Percentiles rank a stretch among this genome's conserved stretches.
phyloP scores from a whole-genome alignment of 1,139 yeast species.

The Nakaseomyces sp. region DNA sequence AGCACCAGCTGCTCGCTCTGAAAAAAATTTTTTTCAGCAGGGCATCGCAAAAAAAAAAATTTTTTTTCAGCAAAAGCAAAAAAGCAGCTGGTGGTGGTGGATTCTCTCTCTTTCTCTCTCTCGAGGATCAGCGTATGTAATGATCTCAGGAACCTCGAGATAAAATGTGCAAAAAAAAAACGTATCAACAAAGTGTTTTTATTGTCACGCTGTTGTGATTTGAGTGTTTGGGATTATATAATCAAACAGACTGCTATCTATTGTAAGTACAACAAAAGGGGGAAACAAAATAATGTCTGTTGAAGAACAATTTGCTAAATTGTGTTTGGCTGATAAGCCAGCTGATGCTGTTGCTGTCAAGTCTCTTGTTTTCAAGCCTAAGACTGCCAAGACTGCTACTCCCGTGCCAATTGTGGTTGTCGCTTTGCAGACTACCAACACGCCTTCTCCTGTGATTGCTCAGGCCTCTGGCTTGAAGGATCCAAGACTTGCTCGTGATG shows the following conservation, averaged over 20 bases:
- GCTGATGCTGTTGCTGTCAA: constrained; percentile 45
- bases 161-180: too few relatives aligned
- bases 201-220: too few relatives aligned
- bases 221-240: too few relatives aligned
- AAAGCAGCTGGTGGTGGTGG: too few relatives aligned
- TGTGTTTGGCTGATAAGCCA: constrained; percentile 42
- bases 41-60: too few relatives aligned
- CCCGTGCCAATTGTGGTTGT: constrained; percentile 77
- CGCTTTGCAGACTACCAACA: constrained; percentile 61
- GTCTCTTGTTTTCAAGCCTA: constrained; percentile 81
- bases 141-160: constrained; percentile 1
- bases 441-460: constrained; percentile 62
- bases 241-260: too few relatives aligned
- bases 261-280: too few relatives aligned
- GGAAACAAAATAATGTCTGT: constrained; percentile 42
- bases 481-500: constrained; percentile 82
- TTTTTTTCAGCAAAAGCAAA: background rate
- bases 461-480: constrained; percentile 66
- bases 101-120: too few relatives aligned
- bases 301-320: constrained; percentile 50
- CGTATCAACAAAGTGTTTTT: too few relatives aligned
- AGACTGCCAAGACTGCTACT: constrained; percentile 75
- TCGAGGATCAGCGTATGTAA: background rate
- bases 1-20: too few relatives aligned
- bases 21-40: too few relatives aligned